Percentiles rank a stretch among this genome's conserved stretches.
Conservation (phyloP, 2,329 filamentous ascomycete genomes). For the Hymenoscyphus fructigenus region DNA sequence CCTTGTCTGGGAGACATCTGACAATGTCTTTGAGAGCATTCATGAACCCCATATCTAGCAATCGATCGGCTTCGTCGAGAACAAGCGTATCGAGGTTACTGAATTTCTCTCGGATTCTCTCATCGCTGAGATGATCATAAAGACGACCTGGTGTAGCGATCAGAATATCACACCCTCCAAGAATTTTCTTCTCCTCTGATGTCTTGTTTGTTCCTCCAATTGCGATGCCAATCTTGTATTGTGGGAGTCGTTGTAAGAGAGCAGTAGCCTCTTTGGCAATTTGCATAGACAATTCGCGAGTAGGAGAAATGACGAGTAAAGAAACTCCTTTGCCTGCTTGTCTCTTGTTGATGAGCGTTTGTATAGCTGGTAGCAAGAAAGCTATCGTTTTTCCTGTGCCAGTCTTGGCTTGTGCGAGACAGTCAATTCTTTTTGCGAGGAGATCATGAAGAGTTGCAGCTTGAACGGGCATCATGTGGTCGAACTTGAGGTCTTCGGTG, state of each 20-base stretch:
- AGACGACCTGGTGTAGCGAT: slow-evolving; percentile 89
- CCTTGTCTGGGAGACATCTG: slow-evolving; percentile 59
- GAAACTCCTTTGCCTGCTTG: slow-evolving; percentile 55
- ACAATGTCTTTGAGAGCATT: slow-evolving; percentile 63
- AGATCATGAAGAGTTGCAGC: slow-evolving; percentile 77
- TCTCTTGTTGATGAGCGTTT: slow-evolving; percentile 57
- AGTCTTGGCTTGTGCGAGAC: slow-evolving; percentile 91
- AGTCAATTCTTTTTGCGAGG: slow-evolving; percentile 62
- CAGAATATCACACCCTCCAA: slow-evolving; percentile 80
- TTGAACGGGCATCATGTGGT: slow-evolving; percentile 92
- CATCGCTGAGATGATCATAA: slow-evolving; percentile 68
- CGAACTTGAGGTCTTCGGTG: slow-evolving; percentile 69
- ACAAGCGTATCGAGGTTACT: slow-evolving; percentile 82
- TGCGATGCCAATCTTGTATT: slow-evolving; percentile 64
- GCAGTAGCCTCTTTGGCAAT: slow-evolving; percentile 72
- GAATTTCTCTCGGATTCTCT: slow-evolving; percentile 38
- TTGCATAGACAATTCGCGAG: slow-evolving; percentile 77
- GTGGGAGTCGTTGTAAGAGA: slow-evolving; percentile 32
- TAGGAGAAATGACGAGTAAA: slow-evolving; percentile 74
- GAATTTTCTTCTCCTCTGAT: slow-evolving; percentile 65
- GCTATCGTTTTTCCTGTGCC: slow-evolving; percentile 96
- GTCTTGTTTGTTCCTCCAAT: slow-evolving; percentile 87
- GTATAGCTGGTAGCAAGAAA: slow-evolving; percentile 83
- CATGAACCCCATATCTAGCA: slow-evolving; percentile 91
- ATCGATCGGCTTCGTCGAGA: slow-evolving; percentile 95